Conservation (phyloP, 805 yeast genomes). For the Spathaspora arborariae region DNA sequence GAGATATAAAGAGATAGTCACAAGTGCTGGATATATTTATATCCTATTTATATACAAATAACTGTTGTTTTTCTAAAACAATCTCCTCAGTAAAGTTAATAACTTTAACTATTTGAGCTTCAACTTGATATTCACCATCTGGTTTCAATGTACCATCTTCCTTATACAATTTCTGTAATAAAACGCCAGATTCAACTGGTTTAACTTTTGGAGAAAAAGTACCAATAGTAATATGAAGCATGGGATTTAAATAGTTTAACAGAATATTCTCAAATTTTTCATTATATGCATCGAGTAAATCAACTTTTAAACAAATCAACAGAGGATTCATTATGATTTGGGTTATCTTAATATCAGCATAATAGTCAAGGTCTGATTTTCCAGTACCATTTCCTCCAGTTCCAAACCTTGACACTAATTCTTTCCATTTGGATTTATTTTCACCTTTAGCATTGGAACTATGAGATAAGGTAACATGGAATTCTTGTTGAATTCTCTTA, state of each 20-base stretch:
- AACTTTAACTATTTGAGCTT: conserved; percentile 5
- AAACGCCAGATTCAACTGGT: conserved; percentile 51
- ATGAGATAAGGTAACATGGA: conserved; percentile 71
- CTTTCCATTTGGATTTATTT: conserved; percentile 19
- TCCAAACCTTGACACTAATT: conserved; percentile 10
- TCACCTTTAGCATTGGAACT: conserved; percentile 9
- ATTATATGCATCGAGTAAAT: conserved; percentile 4
- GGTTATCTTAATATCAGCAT: conserved; percentile 39
- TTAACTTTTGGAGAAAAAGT: conserved; percentile 40
- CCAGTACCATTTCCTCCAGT: conserved; percentile 9
- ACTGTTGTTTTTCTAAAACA: conserved; percentile 11
- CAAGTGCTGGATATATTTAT: no score
- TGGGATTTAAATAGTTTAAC: conserved; percentile 11
- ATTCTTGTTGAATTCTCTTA: conserved; percentile 45
- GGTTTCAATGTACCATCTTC: conserved; percentile 2
- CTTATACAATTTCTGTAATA: conserved; percentile 5
- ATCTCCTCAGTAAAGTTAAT: conserved; percentile 7
- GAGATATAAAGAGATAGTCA: no score
- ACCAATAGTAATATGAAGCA: conserved; percentile 73
- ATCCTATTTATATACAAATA: conserved; percentile 7
- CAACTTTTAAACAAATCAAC: conserved; percentile 53
- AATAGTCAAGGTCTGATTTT: conserved; percentile 11
- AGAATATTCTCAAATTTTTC: background rate
- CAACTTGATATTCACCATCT: conserved; percentile 7
- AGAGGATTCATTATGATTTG: conserved; percentile 46